Evolutionary conservation across 2,329 filamentous ascomycete species (phyloP), one percentile per base, ranked within the genome.

Genomic region (Gnomoniopsis sp.): DNA sequence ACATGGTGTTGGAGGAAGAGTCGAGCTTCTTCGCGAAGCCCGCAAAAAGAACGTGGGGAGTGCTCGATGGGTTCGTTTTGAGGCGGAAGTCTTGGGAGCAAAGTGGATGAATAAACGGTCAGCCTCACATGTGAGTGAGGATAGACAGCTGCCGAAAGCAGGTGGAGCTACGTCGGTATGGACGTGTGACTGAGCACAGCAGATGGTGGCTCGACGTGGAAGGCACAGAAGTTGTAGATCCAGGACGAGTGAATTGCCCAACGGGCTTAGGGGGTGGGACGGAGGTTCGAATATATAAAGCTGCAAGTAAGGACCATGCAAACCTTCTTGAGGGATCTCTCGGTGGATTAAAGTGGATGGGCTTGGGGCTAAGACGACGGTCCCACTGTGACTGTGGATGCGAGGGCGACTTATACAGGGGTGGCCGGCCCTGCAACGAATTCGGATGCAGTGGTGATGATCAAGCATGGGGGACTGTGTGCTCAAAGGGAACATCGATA

Each of bases 1-100:
- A 85, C 83, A 86, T 86, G 70, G 60, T 68, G 68, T 51, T 52
- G 34, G 41, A 17, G 30, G 15, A 36, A 43, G 19, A 53, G 21
- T 11, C 6, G 48, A 47, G 47, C 49, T 48, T 54, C 50, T 22
- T n/a, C 22, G 19, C 6, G 57, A 59, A 48, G 49, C 57, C 44
- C 46, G 33, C 23, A 22, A 38, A 30, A 7, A 8, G 17, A 22
- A 30, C 12, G 23, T 19, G 22, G 26, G 17, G 19, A 33, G 14
- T 19, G 34, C 47, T 14, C 33, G 30, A 34, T n/a, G 8, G n/a
- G 34, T 26, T 15, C n/a, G n/a, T n/a, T 19, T 17, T 15, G 30
- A 33, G 17, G n/a, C 11, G 21, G 8, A 7, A 7, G 21, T 46
- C 11, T n/a, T 11, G 26, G n/a, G 43, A 26, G 36, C 23, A 19